phyloP scores from a whole-genome alignment of 169 alveolate genomes.

The Amoebophrya sp. region DNA sequence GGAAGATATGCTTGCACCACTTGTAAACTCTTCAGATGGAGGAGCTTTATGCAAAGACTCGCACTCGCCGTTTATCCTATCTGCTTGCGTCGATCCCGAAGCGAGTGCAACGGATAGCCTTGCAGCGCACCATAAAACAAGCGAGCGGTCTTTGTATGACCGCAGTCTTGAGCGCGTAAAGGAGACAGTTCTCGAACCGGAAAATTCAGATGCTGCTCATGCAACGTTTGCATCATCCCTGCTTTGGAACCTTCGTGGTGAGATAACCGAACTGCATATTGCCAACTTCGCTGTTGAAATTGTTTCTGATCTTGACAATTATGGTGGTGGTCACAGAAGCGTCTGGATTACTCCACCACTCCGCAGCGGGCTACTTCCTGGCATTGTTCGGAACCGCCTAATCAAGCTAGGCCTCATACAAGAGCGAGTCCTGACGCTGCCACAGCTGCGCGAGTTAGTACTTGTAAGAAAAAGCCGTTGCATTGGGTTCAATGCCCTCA shows the following conservation, averaged over 20 bases:
- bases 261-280: conserved; percentile 6
- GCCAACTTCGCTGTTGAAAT: conserved; percentile 2
- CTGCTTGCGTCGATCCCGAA: background rate
- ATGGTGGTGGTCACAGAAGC: too few relatives aligned
- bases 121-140: background rate
- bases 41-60: too few relatives aligned
- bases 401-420: background rate
- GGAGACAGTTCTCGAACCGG: background rate
- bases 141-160: background rate
- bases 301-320: background rate
- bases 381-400: background rate
- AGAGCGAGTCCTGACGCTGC: background rate
- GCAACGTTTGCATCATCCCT: background rate
- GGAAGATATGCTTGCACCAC: too few relatives aligned
- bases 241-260: conserved; percentile 25
- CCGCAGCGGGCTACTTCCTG: background rate
- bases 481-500: background rate
- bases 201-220: background rate
- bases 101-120: background rate
- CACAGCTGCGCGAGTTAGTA: too few relatives aligned
- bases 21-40: too few relatives aligned
- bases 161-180: background rate
- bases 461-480: too few relatives aligned
- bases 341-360: background rate
- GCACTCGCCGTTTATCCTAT: too few relatives aligned